These are phyloP conservation scores for Botrytis galanthina DNA, from an alignment of 2,329 filamentous ascomycete genomes.

Conservation along the genomic window DNA sequence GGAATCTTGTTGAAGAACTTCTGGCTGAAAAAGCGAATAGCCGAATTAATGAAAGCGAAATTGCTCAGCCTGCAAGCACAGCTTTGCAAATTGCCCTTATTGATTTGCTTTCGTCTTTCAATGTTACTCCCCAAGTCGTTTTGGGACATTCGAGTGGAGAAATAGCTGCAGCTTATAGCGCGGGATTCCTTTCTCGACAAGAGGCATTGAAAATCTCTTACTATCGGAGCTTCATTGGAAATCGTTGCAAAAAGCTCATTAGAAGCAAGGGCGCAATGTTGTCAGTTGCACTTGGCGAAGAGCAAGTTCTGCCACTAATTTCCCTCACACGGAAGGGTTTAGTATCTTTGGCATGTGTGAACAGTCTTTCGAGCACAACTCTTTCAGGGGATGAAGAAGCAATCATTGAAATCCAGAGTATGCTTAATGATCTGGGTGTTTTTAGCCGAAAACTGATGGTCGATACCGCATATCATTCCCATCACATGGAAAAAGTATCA, in stretches of 20 bases:
- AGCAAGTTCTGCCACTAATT: conserved; percentile 21
- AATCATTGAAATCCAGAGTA: conserved; percentile 22
- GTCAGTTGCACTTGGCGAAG: conserved; percentile 45
- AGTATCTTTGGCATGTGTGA: conserved; percentile 39
- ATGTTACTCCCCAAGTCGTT: conserved; percentile 29
- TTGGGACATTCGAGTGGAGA: conserved; percentile 38
- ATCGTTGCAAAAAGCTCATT: conserved; percentile 25
- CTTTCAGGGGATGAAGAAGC: conserved; percentile 30
- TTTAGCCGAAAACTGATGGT: conserved; percentile 41
- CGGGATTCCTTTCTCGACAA: conserved; percentile 29
- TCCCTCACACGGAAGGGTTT: conserved; percentile 18
- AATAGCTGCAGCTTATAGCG: conserved; percentile 42
- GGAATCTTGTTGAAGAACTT: conserved; percentile 37
- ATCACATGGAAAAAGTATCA: conserved; percentile 38
- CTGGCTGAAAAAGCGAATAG: conserved; percentile 33
- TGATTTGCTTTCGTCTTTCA: conserved; percentile 29
- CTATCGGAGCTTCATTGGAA: conserved; percentile 26
- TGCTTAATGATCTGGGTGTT: conserved; percentile 27
- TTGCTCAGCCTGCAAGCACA: conserved; percentile 31
- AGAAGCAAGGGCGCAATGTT: conserved; percentile 49
- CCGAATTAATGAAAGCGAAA: conserved; percentile 26
- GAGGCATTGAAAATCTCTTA: conserved; percentile 31
- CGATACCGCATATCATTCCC: conserved; percentile 45
- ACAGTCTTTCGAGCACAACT: conserved; percentile 33
- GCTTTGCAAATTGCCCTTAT: conserved; percentile 36